phyloP scores from a whole-genome alignment of 352 stramenopile species.

The Poterioochromonas sp. region DNA sequence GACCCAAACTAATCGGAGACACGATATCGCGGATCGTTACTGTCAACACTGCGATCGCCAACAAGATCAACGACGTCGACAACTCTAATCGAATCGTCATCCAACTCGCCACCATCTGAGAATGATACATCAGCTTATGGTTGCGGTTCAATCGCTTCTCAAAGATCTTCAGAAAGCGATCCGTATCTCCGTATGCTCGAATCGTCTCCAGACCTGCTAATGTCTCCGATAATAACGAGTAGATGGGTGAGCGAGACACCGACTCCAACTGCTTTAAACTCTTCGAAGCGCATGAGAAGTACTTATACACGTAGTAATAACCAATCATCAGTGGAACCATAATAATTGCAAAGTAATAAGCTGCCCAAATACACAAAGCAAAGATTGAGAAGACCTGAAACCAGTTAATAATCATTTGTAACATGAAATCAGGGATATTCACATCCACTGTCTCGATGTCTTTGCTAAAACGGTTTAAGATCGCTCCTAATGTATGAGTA shows the following conservation, averaged over 20 bases:
- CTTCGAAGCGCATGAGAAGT: slow-evolving; percentile 6
- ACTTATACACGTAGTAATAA: neutral
- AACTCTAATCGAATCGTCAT: slow-evolving; percentile 3
- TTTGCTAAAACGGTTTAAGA: slow-evolving; percentile 26
- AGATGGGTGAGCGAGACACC: slow-evolving; percentile 9
- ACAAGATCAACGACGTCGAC: neutral
- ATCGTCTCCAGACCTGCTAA: slow-evolving; percentile 15
- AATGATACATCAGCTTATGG: slow-evolving; percentile 16
- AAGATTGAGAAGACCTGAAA: slow-evolving; percentile 9
- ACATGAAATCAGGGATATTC: slow-evolving; percentile 22
- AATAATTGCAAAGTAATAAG: neutral
- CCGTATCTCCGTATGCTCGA: slow-evolving; percentile 10
- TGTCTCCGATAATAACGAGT: slow-evolving; percentile 19
- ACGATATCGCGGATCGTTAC: neutral
- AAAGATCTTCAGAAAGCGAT: neutral
- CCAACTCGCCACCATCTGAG: neutral
- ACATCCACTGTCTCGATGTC: slow-evolving; percentile 21
- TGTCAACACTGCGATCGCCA: neutral
- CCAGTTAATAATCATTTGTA: neutral
- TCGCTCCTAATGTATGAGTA: neutral
- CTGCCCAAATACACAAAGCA: slow-evolving; percentile 5
- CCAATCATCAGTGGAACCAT: neutral
- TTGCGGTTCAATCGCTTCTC: neutral
- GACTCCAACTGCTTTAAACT: slow-evolving; percentile 7
- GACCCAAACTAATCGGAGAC: neutral